Percentiles rank a stretch among this genome's conserved stretches.
phyloP scores from a whole-genome alignment of 495 filamentous ascomycete species.

The Chaetomidium leptoderma region DNA sequence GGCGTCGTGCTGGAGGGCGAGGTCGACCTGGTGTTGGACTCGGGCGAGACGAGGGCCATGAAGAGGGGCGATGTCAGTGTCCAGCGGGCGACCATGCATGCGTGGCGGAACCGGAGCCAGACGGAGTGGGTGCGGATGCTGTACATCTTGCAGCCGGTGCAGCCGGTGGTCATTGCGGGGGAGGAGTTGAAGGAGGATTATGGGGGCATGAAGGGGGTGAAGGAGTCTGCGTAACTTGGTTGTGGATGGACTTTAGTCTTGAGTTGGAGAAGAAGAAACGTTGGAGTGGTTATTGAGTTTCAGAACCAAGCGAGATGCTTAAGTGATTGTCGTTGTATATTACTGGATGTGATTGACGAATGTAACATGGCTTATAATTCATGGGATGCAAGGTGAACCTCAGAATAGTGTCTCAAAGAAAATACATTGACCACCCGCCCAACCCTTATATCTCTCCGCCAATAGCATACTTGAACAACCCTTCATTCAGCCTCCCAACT shows the following conservation, averaged over 20 bases:
- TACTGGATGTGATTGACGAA: too few species aligned
- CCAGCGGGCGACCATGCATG: conserved; percentile 57
- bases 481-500: neutral
- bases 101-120: conserved; percentile 53
- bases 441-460: neutral
- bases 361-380: too few species aligned
- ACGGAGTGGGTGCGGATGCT: conserved; percentile 51
- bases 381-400: too few species aligned
- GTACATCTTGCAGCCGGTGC: conserved; percentile 48
- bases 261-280: too few species aligned
- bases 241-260: neutral
- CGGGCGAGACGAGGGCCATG: conserved; percentile 49
- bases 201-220: conserved; percentile 6
- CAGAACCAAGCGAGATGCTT: too few species aligned
- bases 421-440: too few species aligned
- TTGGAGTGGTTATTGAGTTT: too few species aligned
- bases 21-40: conserved; percentile 52
- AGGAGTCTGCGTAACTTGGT: neutral
- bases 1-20: conserved; percentile 62
- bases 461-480: neutral
- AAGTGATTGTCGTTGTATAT: too few species aligned
- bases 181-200: conserved; percentile 39
- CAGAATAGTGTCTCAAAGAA: too few species aligned
- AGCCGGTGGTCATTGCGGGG: conserved; percentile 39
- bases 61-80: conserved; percentile 30